Evolutionary conservation across 2,329 filamentous ascomycete genomes (phyloP).

Genomic region (Paraconiothyrium sp.): DNA sequence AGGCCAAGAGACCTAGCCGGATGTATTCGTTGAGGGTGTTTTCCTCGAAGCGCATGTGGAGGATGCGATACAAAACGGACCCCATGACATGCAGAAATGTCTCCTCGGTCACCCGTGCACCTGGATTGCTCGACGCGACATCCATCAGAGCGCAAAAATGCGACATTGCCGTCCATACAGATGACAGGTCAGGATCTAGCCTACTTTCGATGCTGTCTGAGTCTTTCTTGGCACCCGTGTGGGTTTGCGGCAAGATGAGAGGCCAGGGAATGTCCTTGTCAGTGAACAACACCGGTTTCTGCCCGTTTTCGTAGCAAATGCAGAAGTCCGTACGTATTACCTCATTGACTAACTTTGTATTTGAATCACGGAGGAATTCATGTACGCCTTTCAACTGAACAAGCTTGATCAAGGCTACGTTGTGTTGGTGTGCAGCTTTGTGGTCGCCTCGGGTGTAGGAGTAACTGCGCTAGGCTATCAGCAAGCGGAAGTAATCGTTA

Average conservation of each 20-base stretch:
- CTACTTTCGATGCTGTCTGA: neutral
- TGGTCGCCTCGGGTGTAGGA: conserved; percentile 5
- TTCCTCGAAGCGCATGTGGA: conserved; percentile 1
- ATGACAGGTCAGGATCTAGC: neutral
- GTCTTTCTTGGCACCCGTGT: neutral
- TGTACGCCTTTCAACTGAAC: neutral
- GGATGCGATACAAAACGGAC: neutral
- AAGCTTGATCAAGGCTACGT: conserved; percentile 6
- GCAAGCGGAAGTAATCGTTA: neutral
- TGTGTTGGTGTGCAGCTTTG: conserved; percentile 5
- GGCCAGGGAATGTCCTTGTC: conserved; percentile 5
- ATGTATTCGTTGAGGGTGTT: neutral
- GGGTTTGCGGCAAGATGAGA: neutral
- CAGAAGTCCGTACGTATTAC: conserved; percentile 10
- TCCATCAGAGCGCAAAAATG: conserved; percentile 3
- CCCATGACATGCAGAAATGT: conserved; percentile 3
- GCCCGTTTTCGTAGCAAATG: conserved; percentile 5
- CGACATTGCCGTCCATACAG: neutral
- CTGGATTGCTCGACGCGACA: neutral
- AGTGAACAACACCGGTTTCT: neutral
- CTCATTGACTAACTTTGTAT: neutral
- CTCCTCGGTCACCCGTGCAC: neutral
- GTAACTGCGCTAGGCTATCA: neutral
- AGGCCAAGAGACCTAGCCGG: neutral
- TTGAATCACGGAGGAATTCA: neutral